These are phyloP conservation scores for Epichloe scottii DNA, from an alignment of 2,329 filamentous ascomycete species.

Conservation along the genomic window DNA sequence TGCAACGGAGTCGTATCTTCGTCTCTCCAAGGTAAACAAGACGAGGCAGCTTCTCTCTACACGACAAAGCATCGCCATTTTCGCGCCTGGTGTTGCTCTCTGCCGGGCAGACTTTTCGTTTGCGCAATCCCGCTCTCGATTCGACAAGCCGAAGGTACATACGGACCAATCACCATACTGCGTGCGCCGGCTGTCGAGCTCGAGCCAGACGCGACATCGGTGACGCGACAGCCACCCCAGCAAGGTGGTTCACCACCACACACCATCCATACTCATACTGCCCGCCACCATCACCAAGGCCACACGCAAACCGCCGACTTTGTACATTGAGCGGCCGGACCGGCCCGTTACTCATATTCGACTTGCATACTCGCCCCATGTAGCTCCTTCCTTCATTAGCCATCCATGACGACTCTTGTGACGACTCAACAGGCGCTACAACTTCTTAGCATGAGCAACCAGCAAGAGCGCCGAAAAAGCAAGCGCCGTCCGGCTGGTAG, in stretches of 20 bases:
- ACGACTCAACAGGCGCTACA: constrained; percentile 51
- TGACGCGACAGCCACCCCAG: constrained; percentile 6
- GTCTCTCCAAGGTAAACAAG: constrained; percentile 10
- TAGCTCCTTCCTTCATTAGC: constrained; percentile 18
- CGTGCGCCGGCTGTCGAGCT: constrained; percentile 3
- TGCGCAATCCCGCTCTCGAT: not conserved
- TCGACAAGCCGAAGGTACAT: constrained; percentile 1
- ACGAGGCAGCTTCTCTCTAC: constrained; percentile 6
- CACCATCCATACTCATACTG: not conserved
- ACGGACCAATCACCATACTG: not conserved
- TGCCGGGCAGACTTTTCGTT: not conserved
- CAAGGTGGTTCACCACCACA: constrained; percentile 7
- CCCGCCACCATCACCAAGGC: not conserved
- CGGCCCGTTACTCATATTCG: not conserved
- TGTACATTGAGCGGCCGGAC: not conserved
- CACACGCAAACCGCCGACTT: not conserved
- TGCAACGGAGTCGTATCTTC: not conserved
- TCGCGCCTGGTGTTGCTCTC: not conserved
- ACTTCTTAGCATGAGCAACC: constrained; percentile 57
- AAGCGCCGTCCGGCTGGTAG: constrained; percentile 48
- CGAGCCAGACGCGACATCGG: constrained; percentile 3
- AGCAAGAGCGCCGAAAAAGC: constrained; percentile 48
- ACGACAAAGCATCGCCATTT: constrained; percentile 5
- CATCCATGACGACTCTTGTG: constrained; percentile 61
- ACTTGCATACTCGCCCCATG: constrained; percentile 1